Base-by-base conservation (phyloP, 306 rosid genomes). In the Castanea mollissima region DNA sequence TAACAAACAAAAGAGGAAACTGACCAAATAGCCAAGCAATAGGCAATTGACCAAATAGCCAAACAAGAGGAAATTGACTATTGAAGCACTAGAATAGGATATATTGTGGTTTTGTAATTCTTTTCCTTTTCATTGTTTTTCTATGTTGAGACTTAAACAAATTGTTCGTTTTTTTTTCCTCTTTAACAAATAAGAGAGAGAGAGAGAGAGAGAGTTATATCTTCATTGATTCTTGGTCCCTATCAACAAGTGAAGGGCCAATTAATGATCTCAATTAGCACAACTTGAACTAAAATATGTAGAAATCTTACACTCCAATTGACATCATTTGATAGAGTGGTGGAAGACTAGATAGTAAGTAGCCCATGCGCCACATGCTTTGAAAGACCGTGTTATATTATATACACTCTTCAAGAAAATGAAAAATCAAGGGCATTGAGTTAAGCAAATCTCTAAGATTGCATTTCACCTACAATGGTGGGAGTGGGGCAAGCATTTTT, bases 401-500 rank as follows among this genome's bases (percentile, higher is more conserved):
- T 35, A 4, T 15, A 34, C 71, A 34, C 51, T 46, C 51, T 16
- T 7, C 51, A 34, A 67, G 51, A 34, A 67, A 67, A 34, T 35
- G 72, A 19, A 4, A 67, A 67, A 34, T 35, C 27, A 14, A 67
- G 72, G 15, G 52, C 6, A 6, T 15, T 15, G 10, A 49, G 35
- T 67, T 18, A 14, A 11, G 82, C 73, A 54, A 20, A 31, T 19
- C 71, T 72, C 73, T 16, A 59, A 44, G 32, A 25, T 49, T 62
- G 63, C 14, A 14, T 58, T 70, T 35, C 55, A 49, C 73, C 23
- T 58, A 73, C 65, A 11, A 60, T 20, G 81, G 57, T 41, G 65
- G 55, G 32, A 71, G 55, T 76, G 82, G 82, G 78, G 7, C 71
- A 72, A 31, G 32, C 11, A 20, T 11, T 71, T 70, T 55, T 35